Evolutionary conservation across 805 yeast genomes (phyloP).

Genomic region (Scheffersomyces stipitis): DNA sequence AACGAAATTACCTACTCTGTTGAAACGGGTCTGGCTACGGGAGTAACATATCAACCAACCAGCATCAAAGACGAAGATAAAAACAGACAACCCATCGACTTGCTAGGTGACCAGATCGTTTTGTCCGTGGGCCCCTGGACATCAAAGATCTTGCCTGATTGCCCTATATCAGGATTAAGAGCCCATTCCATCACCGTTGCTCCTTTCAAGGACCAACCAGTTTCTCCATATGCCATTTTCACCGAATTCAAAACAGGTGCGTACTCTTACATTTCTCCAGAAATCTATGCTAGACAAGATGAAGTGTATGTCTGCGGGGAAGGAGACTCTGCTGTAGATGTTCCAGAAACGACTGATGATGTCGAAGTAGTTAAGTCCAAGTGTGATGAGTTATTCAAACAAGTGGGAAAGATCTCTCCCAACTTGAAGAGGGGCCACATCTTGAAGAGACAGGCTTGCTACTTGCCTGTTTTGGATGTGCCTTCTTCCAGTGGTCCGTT

Average conservation of each 20-base stretch:
- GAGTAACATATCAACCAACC: conserved; percentile 62
- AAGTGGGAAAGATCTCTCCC: conserved; percentile 74
- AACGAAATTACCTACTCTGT: conserved; percentile 61
- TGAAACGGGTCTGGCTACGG: conserved; percentile 66
- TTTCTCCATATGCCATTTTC: conserved; percentile 92
- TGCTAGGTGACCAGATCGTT: conserved; percentile 75
- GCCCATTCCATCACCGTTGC: conserved; percentile 94
- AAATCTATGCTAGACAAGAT: conserved; percentile 90
- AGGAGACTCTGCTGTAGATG: conserved; percentile 85
- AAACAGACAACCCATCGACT: conserved; percentile 37
- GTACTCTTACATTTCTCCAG: conserved; percentile 79
- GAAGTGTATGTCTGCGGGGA: conserved; percentile 98
- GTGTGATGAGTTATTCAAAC: conserved; percentile 82
- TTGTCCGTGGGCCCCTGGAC: conserved; percentile 97
- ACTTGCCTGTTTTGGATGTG: conserved; percentile 89
- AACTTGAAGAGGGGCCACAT: conserved; percentile 72
- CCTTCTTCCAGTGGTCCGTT: conserved; percentile 92
- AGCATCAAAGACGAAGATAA: conserved; percentile 29
- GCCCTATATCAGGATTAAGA: conserved; percentile 91
- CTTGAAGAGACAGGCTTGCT: conserved; percentile 88
- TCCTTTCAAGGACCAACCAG: conserved; percentile 67
- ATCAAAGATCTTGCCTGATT: conserved; percentile 80
- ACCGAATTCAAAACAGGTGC: conserved; percentile 81
- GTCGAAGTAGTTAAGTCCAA: conserved; percentile 84
- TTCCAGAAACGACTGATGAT: conserved; percentile 93